These are phyloP conservation scores for Leptomonas pyrrhocoris DNA, from an alignment of 208 protist genomes.

Conservation along the genomic window DNA sequence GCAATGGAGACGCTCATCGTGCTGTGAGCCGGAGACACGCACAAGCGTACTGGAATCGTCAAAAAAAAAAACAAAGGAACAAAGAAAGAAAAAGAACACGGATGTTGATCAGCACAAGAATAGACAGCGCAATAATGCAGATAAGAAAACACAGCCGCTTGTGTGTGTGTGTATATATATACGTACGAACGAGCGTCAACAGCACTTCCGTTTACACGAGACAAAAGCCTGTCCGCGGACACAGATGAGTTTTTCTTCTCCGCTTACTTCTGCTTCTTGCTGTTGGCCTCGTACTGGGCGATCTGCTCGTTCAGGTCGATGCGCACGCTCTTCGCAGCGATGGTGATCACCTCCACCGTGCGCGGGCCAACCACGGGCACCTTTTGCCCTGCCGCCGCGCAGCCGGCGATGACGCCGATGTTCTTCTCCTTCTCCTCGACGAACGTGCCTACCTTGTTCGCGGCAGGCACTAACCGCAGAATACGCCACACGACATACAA, in stretches of 20 bases:
- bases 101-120: too few species aligned
- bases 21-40: too few species aligned
- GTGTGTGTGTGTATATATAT: not conserved
- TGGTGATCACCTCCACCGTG: conserved; percentile 28
- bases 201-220: not conserved
- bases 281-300: conserved; percentile 21
- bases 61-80: not conserved
- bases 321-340: conserved; percentile 36
- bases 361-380: conserved; percentile 45
- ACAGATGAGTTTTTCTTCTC: not conserved
- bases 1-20: too few species aligned
- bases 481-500: conserved; percentile 37
- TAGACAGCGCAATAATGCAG: too few species aligned
- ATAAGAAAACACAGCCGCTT: not conserved
- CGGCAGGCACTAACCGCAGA: conserved; percentile 18
- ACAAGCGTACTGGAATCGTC: not conserved
- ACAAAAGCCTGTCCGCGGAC: not conserved
- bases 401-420: conserved; percentile 7
- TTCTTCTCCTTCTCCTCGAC: conserved; percentile 22
- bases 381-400: conserved; percentile 15
- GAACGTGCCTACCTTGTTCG: conserved; percentile 14
- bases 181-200: not conserved
- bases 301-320: conserved; percentile 37
- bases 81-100: conserved; percentile 6
- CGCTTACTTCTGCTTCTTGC: conserved; percentile 24